Conservation (phyloP, 108 stramenopile genomes). For the Pelagomonas calceolata region DNA sequence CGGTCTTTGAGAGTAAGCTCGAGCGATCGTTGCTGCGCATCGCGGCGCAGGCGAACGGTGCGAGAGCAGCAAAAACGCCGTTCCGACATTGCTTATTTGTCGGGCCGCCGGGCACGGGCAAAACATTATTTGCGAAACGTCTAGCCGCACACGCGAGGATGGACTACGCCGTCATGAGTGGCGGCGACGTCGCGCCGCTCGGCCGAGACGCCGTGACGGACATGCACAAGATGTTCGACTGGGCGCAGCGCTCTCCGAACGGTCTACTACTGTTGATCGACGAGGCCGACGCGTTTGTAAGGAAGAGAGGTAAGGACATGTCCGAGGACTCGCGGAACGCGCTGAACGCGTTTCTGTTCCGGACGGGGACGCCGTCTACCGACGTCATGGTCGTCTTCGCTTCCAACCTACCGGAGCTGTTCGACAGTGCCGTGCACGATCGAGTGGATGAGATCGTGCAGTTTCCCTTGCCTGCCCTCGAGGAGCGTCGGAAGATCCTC, state of each 20-base stretch:
- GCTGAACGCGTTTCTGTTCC: constrained; percentile 94
- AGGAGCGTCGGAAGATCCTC: constrained; percentile 83
- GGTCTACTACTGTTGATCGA: constrained; percentile 95
- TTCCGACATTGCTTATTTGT: constrained; percentile 92
- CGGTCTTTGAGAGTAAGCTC: constrained; percentile 72
- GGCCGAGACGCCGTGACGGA: constrained; percentile 98
- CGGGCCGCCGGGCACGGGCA: constrained; percentile 96
- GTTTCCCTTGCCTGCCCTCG: constrained; percentile 72
- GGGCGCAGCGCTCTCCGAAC: constrained; percentile 84
- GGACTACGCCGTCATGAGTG: constrained; percentile 96
- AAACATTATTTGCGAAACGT: constrained; percentile 95
- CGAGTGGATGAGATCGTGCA: constrained; percentile 98
- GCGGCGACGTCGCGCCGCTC: constrained; percentile 96
- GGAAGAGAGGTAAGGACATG: constrained; percentile 71
- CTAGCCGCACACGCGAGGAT: constrained; percentile 86
- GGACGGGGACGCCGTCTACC: constrained; percentile 26
- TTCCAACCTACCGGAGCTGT: constrained; percentile 92
- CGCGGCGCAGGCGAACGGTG: constrained; percentile 83
- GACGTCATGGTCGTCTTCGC: constrained; percentile 99
- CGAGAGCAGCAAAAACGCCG: constrained; percentile 89
- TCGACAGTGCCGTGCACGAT: constrained; percentile 93
- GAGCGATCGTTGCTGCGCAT: constrained; percentile 73
- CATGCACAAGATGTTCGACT: constrained; percentile 97
- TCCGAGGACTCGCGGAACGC: constrained; percentile 96
- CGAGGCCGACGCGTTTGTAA: constrained; percentile 97